Base-by-base conservation (phyloP, 2,329 filamentous ascomycete species). In the Penicillium sp. region DNA sequence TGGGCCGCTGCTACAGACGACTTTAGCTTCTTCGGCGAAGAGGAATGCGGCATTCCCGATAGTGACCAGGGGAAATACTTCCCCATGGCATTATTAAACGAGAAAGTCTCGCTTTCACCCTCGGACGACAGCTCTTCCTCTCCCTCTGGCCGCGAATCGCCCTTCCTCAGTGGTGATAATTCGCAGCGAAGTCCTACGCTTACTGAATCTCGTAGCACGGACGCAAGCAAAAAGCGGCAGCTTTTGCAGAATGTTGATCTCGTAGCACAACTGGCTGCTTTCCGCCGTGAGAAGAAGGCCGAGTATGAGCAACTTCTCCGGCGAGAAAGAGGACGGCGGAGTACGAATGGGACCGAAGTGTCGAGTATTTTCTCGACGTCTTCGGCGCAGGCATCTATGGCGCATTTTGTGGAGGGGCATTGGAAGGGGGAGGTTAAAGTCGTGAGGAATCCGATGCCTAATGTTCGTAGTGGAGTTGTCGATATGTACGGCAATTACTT, bases 341-440 rank as follows among this genome's bases (percentile, higher is more conserved):
- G 60, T 54, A 68, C 60, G 37, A 40, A 69, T 66, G 48, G 72
- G 22, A 56, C 55, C 8, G 54, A 56, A 12, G 54, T 53, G 27
- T 63, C 64, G 7, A 58, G 60, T 22, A 52, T 50, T 2, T 53
- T 54, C 7, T 46, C 59, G 15, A 41, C 49, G 23, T 55, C 63
- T 20, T 53, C 61, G 20, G 58, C 63, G 29, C 71, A 60, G 20
- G 46, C 62, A 35, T 56, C 68, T 7, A 63, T 75, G 48, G 64
- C 71, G 3, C 65, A 69, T n/a, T 74, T 73, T 58, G 76, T 84
- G 0, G 81, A 84, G 53, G 84, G 84, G 0, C 78, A 83, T 59
- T 87, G 84, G 84, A 77, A 80, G 27, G 84, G 84, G 6, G 75
- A 83, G 31, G 78, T 87, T 23, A 82, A 81, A 51, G 76, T 86